phyloP scores from a whole-genome alignment of 75 land plant genomes.

The Picea sitchensis region DNA sequence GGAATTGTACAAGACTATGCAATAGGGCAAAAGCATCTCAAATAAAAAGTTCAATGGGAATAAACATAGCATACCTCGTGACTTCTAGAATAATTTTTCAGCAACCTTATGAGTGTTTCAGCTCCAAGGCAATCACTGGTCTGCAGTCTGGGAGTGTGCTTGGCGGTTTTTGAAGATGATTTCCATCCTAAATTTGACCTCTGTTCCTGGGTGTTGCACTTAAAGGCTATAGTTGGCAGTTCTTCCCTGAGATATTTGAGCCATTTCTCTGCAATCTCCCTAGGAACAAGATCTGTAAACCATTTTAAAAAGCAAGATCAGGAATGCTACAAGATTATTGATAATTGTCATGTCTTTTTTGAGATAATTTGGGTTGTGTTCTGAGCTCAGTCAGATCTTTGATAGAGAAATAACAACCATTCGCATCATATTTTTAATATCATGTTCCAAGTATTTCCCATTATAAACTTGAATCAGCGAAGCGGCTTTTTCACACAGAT shows the following conservation, averaged over 20 bases:
- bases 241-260: constrained; percentile 91
- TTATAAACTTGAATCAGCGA: no score
- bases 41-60: background rate
- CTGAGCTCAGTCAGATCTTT: no score
- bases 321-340: no score
- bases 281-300: constrained; percentile 83
- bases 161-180: constrained; percentile 46
- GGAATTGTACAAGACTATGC: background rate
- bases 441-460: no score
- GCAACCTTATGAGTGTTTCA: constrained; percentile 78
- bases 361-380: no score
- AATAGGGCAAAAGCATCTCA: background rate
- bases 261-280: constrained; percentile 94
- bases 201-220: constrained; percentile 92
- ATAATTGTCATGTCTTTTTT: no score
- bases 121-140: constrained; percentile 98
- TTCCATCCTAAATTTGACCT: constrained; percentile 79
- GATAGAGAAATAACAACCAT: no score
- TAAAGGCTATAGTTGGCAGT: constrained; percentile 90
- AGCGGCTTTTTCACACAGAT: no score
- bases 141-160: constrained; percentile 40
- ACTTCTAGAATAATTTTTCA: constrained; percentile 94
- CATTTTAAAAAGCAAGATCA: no score
- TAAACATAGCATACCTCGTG: constrained; percentile 50
- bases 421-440: no score